phyloP scores from a whole-genome alignment of 2,329 filamentous ascomycete genomes.

The Rachicladosporium sp. region DNA sequence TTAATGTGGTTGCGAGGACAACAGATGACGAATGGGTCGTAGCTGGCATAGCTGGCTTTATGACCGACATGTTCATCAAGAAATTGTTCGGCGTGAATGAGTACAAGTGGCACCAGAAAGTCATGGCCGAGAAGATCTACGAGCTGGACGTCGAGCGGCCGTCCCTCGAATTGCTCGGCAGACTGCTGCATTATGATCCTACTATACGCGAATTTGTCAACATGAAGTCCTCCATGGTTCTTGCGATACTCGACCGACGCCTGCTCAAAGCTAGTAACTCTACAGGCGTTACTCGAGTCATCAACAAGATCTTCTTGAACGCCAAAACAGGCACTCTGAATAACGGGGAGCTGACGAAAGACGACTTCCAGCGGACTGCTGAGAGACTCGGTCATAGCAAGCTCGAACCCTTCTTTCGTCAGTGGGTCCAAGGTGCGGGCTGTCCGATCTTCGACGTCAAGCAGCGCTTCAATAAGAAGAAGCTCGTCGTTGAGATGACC shows the following conservation, averaged over 20 bases:
- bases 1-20: slow-evolving; percentile 77
- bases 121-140: slow-evolving; percentile 67
- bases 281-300: slow-evolving; percentile 69
- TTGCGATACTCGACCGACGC: slow-evolving; percentile 87
- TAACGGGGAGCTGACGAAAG: slow-evolving; percentile 58
- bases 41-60: slow-evolving; percentile 82
- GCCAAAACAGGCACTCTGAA: slow-evolving; percentile 71
- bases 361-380: slow-evolving; percentile 68
- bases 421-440: slow-evolving; percentile 82
- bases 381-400: slow-evolving; percentile 82
- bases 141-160: slow-evolving; percentile 72
- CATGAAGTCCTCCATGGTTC: slow-evolving; percentile 77
- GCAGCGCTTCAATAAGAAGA: slow-evolving; percentile 95
- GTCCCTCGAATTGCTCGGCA: slow-evolving; percentile 68
- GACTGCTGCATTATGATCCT: slow-evolving; percentile 63
- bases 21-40: slow-evolving; percentile 78
- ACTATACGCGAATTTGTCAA: slow-evolving; percentile 85
- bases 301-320: slow-evolving; percentile 74
- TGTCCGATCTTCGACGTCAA: slow-evolving; percentile 79
- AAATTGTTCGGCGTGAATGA: slow-evolving; percentile 89
- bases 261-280: slow-evolving; percentile 80
- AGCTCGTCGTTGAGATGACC: slow-evolving; percentile 82
- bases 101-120: slow-evolving; percentile 80
- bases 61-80: slow-evolving; percentile 87
- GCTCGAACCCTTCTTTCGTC: slow-evolving; percentile 81